Conservation (phyloP, 306 rosid genomes). For the Hippophae tibetana region DNA sequence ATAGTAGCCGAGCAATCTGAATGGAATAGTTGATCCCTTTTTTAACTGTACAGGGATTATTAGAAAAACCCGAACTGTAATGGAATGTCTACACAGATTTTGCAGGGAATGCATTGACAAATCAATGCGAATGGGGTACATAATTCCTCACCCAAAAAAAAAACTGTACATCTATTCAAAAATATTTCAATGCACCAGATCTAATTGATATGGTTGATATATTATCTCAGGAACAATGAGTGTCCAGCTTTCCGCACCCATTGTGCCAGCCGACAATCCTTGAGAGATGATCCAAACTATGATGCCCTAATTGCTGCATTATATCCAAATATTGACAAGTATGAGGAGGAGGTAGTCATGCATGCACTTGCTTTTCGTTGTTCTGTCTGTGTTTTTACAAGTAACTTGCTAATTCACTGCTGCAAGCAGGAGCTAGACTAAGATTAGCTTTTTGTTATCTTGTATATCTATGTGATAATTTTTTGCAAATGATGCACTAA, state of each 20-base stretch:
- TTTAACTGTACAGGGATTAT: conserved; percentile 51
- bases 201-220: neutral
- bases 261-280: conserved; percentile 95
- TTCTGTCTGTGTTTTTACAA: no score
- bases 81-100: conserved; percentile 97
- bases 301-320: conserved; percentile 72
- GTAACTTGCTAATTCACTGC: no score
- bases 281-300: conserved; percentile 97
- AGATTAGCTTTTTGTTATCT: no score
- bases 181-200: neutral
- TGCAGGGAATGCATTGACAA: conserved; percentile 98
- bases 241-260: conserved; percentile 98
- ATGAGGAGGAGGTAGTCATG: conserved; percentile 72
- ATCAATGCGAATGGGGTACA: conserved; percentile 89
- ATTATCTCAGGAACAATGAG: conserved; percentile 66
- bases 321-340: conserved; percentile 88
- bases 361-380: conserved; percentile 14
- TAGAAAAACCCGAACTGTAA: conserved; percentile 88
- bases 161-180: neutral
- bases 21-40: neutral
- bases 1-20: conserved; percentile 1
- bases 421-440: no score
- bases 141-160: neutral
- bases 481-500: conserved; percentile 14
- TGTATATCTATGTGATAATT: neutral